Percentiles rank a stretch among this genome's conserved stretches.
Conservation (phyloP, 129 eudicot genomes). For the Centaurea solstitialis region DNA sequence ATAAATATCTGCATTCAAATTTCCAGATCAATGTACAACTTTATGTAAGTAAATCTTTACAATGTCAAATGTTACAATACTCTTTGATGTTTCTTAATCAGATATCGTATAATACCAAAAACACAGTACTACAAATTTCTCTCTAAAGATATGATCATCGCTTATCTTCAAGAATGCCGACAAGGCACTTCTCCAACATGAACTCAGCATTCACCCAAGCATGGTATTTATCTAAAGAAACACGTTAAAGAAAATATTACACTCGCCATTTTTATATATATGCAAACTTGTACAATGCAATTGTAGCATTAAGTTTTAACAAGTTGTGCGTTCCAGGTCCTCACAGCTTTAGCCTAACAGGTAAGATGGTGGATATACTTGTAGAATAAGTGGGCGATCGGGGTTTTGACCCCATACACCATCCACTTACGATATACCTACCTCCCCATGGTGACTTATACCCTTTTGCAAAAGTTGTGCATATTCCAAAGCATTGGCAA, state of each 20-base stretch:
- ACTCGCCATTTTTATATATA: background rate
- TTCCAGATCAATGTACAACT: background rate
- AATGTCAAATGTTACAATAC: background rate
- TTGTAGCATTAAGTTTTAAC: too few relatives aligned
- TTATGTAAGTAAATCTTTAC: background rate
- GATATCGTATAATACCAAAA: background rate
- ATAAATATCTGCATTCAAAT: constrained; percentile 13
- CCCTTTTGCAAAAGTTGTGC: background rate
- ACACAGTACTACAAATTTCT: background rate
- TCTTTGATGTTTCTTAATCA: background rate
- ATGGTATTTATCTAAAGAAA: constrained; percentile 42
- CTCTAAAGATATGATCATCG: constrained; percentile 4
- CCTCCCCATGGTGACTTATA: too few relatives aligned
- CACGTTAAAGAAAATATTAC: constrained; percentile 9
- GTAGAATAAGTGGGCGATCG: too few relatives aligned
- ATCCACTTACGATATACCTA: too few relatives aligned
- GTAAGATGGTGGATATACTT: too few relatives aligned
- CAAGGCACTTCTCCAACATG: too few relatives aligned
- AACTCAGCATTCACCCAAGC: constrained; percentile 51
- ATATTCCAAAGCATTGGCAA: background rate
- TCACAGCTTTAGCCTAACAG: too few relatives aligned
- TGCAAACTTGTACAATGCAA: constrained; percentile 2
- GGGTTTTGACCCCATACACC: too few relatives aligned
- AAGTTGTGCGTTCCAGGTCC: too few relatives aligned
- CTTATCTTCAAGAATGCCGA: constrained; percentile 40